Evolutionary conservation across 192 early-diverging fungal genomes (phyloP).

Genomic region (Backusella liffmaniae): DNA sequence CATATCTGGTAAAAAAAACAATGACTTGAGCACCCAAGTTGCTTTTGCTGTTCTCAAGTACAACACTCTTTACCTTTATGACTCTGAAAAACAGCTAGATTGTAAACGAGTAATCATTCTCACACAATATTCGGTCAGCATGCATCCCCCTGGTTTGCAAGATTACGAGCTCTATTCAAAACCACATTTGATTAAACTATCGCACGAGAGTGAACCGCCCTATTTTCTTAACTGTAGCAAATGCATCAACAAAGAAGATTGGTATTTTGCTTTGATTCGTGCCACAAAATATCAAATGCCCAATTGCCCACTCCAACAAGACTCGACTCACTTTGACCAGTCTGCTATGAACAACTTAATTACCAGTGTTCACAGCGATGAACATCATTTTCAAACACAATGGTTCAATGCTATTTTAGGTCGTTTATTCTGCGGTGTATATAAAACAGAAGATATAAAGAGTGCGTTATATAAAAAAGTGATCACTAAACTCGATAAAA

Average conservation of each 20-base stretch:
- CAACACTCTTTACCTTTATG: slow-evolving; percentile 82
- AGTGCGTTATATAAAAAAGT: slow-evolving; percentile 64
- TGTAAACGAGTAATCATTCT: slow-evolving; percentile 75
- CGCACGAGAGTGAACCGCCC: slow-evolving; percentile 32
- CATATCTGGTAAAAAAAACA: slow-evolving; percentile 44
- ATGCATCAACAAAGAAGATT: slow-evolving; percentile 82
- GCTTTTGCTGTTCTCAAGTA: slow-evolving; percentile 77
- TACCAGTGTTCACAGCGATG: slow-evolving; percentile 54
- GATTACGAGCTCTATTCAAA: slow-evolving; percentile 67
- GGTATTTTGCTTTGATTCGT: slow-evolving; percentile 82
- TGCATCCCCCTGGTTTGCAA: slow-evolving; percentile 48
- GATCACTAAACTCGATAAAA: slow-evolving; percentile 63
- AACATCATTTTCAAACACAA: slow-evolving; percentile 52
- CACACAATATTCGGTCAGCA: slow-evolving; percentile 61
- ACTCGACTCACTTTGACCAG: slow-evolving; percentile 47
- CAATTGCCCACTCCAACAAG: slow-evolving; percentile 13
- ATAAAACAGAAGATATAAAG: slow-evolving; percentile 64
- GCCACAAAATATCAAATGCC: slow-evolving; percentile 52
- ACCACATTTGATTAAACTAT: slow-evolving; percentile 52
- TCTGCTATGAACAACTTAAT: slow-evolving; percentile 44
- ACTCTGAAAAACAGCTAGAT: slow-evolving; percentile 70
- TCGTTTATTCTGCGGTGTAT: slow-evolving; percentile 72
- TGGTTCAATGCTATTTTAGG: slow-evolving; percentile 91
- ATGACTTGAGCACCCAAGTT: slow-evolving; percentile 32
- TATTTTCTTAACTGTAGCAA: slow-evolving; percentile 57